Evolutionary conservation across 2,329 filamentous ascomycete genomes (phyloP).

Genomic region (Apiospora arundinis): DNA sequence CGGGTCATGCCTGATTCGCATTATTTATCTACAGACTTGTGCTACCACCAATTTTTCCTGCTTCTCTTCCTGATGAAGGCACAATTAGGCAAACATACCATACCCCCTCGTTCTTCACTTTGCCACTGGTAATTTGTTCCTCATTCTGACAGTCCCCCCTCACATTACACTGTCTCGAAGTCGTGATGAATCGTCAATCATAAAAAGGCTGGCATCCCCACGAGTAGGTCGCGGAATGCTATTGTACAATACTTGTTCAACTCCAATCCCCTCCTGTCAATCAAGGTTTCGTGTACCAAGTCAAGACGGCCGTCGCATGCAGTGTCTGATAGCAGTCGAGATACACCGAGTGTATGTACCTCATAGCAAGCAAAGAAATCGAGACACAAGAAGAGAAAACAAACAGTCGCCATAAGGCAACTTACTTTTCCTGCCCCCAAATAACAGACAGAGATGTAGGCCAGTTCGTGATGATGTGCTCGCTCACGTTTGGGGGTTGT

Average conservation of each 20-base stretch:
- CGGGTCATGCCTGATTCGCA: not conserved
- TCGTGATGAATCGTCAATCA: not conserved
- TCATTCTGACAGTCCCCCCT: not conserved
- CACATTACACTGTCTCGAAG: not conserved
- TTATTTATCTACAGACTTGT: not conserved
- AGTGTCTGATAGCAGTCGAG: not conserved
- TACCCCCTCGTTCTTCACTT: not conserved
- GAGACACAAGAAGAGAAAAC: not conserved
- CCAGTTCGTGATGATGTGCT: not conserved
- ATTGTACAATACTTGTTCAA: not conserved
- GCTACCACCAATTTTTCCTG: not conserved
- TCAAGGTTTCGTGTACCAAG: not conserved
- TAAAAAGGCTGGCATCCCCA: not conserved
- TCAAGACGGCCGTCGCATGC: not conserved
- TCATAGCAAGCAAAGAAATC: no score
- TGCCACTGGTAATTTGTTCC: not conserved
- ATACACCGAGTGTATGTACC: not conserved
- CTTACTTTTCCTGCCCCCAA: not conserved
- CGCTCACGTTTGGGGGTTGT: not conserved
- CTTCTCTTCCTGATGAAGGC: not conserved
- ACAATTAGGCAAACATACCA: not conserved
- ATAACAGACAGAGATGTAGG: no score
- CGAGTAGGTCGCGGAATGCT: no score
- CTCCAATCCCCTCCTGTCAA: not conserved
- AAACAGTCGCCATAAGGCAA: not conserved